A percentile compares a stretch with the other conserved stretches of the same genome.
phyloP scores from a whole-genome alignment of 495 filamentous ascomycete genomes.

The Aspergillus coremiiformis region DNA sequence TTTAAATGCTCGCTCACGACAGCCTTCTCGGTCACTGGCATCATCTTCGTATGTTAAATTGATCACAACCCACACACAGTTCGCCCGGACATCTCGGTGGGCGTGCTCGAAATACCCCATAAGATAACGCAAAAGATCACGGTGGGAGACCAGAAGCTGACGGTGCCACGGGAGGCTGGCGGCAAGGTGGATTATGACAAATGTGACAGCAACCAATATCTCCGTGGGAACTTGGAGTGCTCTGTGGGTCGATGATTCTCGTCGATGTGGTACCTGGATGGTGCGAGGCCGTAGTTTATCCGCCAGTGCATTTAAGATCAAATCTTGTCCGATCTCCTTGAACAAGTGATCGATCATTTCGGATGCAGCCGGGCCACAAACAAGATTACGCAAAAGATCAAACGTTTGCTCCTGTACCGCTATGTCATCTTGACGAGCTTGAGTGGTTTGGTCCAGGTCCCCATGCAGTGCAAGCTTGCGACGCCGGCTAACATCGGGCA shows the following conservation, averaged over 20 bases:
- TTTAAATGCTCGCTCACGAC: slow-evolving; percentile 55
- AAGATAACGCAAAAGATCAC: slow-evolving; percentile 43
- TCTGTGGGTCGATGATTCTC: slow-evolving; percentile 22
- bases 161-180: slow-evolving; percentile 71
- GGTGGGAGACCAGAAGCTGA: slow-evolving; percentile 62
- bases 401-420: slow-evolving; percentile 86
- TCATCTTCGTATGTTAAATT: slow-evolving; percentile 81
- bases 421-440: slow-evolving; percentile 68
- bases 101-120: slow-evolving; percentile 58
- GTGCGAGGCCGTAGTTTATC: slow-evolving; percentile 59
- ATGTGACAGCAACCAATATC: slow-evolving; percentile 66
- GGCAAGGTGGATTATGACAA: slow-evolving; percentile 77
- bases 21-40: slow-evolving; percentile 50
- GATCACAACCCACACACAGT: slow-evolving; percentile 71
- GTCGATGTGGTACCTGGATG: slow-evolving; percentile 33
- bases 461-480: slow-evolving; percentile 44
- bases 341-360: slow-evolving; percentile 87
- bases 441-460: slow-evolving; percentile 37
- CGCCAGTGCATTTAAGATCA: slow-evolving; percentile 66
- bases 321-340: slow-evolving; percentile 61
- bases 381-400: slow-evolving; percentile 82
- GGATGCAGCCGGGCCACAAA: slow-evolving; percentile 55
- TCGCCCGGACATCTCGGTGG: slow-evolving; percentile 60
- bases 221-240: slow-evolving; percentile 51
- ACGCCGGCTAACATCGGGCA: slow-evolving; percentile 33